Conservation (phyloP, 208 protist species). For the Trypanosoma vivax region DNA sequence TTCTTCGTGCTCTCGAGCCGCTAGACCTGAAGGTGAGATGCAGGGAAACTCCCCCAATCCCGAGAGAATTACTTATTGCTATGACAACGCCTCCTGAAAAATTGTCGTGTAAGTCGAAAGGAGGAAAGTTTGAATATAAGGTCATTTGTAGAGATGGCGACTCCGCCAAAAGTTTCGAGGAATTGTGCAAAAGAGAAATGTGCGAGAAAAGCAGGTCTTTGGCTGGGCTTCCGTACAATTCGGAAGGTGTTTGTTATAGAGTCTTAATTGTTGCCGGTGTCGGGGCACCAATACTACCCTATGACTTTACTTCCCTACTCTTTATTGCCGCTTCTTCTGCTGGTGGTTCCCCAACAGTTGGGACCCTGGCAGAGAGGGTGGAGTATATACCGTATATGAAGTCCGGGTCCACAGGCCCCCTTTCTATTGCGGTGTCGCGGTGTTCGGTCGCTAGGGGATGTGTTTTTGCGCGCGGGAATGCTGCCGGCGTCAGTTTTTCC, state of each 20-base stretch:
- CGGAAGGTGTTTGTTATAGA: slow-evolving; percentile 19
- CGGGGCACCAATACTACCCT: slow-evolving; percentile 63
- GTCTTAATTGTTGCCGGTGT: slow-evolving; percentile 42
- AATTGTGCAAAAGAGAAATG: neutral
- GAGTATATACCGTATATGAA: slow-evolving; percentile 58
- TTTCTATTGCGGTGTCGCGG: slow-evolving; percentile 26
- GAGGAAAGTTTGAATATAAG: slow-evolving; percentile 2
- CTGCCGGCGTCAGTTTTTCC: slow-evolving; percentile 50
- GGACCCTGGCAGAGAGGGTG: slow-evolving; percentile 38
- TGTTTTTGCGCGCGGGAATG: slow-evolving; percentile 37
- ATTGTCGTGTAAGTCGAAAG: neutral
- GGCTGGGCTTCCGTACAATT: slow-evolving; percentile 11
- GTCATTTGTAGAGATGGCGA: slow-evolving; percentile 1
- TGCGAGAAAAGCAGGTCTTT: neutral
- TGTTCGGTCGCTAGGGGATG: slow-evolving; percentile 2
- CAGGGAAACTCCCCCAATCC: slow-evolving; percentile 13
- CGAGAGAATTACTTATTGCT: slow-evolving; percentile 1
- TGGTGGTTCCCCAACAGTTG: slow-evolving; percentile 5
- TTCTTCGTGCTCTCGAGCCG: slow-evolving; percentile 36
- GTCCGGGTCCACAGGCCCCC: slow-evolving; percentile 23
- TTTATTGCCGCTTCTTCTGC: slow-evolving; percentile 33
- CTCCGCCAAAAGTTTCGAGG: neutral
- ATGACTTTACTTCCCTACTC: slow-evolving; percentile 63
- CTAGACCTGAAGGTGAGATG: slow-evolving; percentile 12
- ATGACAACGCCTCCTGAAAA: slow-evolving; percentile 2